Conservation (phyloP, 2,329 filamentous ascomycete genomes). For the Sordariomycetes sp. region DNA sequence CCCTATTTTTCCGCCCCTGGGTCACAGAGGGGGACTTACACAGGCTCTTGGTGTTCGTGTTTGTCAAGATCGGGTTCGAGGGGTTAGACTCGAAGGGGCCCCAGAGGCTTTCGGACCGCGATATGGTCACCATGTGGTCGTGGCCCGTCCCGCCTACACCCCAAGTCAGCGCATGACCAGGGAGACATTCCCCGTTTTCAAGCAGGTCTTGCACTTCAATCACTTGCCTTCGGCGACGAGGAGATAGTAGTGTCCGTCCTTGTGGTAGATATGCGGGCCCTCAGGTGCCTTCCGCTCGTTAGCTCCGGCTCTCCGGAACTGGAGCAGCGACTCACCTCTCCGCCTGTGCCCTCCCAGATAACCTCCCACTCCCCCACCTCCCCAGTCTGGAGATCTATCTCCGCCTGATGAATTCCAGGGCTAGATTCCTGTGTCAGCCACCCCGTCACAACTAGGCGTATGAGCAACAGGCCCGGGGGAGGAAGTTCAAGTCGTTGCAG, state of each 20-base stretch:
- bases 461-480: background rate
- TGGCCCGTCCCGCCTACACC: slow-evolving; percentile 20
- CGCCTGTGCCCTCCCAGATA: slow-evolving; percentile 31
- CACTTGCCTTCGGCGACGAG: slow-evolving; percentile 29
- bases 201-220: slow-evolving; percentile 13
- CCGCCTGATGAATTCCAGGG: slow-evolving; percentile 11
- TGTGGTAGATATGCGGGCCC: slow-evolving; percentile 30
- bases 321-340: background rate
- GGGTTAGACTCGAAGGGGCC: slow-evolving; percentile 28
- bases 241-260: slow-evolving; percentile 31
- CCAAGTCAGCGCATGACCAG: background rate
- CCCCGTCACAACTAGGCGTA: background rate
- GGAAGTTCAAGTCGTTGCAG: background rate
- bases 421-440: slow-evolving; percentile 5
- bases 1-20: background rate
- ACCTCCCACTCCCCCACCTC: slow-evolving; percentile 14
- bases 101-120: slow-evolving; percentile 20
- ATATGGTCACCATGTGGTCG: slow-evolving; percentile 27
- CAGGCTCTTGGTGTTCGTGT: slow-evolving; percentile 20
- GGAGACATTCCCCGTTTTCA: too few species aligned
- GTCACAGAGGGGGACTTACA: slow-evolving; percentile 7
- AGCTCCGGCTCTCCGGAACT: background rate
- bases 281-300: slow-evolving; percentile 19
- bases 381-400: slow-evolving; percentile 21
- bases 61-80: slow-evolving; percentile 30